Evolutionary conservation across 768 basidiomycete species (phyloP).

Genomic region (Polyporus arcularius): DNA sequence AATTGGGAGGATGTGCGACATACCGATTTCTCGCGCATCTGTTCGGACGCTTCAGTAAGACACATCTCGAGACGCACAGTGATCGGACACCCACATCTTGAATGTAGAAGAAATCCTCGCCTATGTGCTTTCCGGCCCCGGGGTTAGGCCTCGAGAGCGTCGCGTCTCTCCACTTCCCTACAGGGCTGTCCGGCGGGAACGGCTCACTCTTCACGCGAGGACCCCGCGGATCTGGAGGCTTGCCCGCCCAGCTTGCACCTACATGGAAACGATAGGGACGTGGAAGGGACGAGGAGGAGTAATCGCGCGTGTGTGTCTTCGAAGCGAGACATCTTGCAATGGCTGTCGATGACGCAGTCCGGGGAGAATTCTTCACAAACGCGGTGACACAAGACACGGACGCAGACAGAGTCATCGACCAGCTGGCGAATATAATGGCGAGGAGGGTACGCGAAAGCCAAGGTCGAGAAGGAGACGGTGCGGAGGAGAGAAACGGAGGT

Average conservation of each 20-base stretch:
- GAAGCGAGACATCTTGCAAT: neutral
- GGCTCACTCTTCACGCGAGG: constrained; percentile 41
- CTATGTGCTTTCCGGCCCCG: constrained; percentile 41
- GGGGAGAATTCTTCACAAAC: constrained; percentile 7
- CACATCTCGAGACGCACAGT: neutral
- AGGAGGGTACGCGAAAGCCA: neutral
- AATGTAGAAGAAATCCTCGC: constrained; percentile 68
- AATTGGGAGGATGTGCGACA: constrained; percentile 32
- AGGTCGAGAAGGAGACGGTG: neutral
- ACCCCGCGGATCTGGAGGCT: constrained; percentile 47
- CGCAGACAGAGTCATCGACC: constrained; percentile 10
- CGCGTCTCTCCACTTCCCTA: constrained; percentile 72
- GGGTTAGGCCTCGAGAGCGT: constrained; percentile 51
- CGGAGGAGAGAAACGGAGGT: neutral
- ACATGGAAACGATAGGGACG: constrained; percentile 73
- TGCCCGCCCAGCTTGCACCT: constrained; percentile 78
- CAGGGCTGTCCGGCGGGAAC: constrained; percentile 56
- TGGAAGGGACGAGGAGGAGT: constrained; percentile 32
- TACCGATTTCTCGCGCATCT: constrained; percentile 85
- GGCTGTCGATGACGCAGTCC: constrained; percentile 2
- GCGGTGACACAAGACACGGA: neutral
- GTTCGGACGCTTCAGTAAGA: constrained; percentile 7
- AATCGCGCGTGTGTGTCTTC: constrained; percentile 7
- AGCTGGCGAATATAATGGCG: neutral
- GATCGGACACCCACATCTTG: constrained; percentile 55